Conservation (phyloP, 495 filamentous ascomycete species). For the Monascus purpureus region DNA sequence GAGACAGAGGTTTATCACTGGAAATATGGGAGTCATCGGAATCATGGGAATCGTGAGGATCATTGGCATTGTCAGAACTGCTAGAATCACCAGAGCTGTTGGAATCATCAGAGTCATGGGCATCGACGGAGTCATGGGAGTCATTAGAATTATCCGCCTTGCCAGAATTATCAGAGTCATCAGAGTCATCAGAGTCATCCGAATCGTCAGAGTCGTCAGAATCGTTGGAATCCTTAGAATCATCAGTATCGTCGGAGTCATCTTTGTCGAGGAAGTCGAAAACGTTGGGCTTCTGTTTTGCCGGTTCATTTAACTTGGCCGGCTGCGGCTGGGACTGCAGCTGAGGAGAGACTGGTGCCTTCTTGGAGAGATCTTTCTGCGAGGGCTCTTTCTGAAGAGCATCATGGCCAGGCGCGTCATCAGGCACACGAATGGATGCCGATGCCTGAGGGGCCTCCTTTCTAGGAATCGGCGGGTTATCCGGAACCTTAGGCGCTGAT, state of each 20-base stretch:
- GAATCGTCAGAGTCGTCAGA: slow-evolving; percentile 9
- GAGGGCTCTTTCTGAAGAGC: not conserved
- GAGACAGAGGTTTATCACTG: not conserved
- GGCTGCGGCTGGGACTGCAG: slow-evolving; percentile 2
- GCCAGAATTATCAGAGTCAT: slow-evolving; percentile 4
- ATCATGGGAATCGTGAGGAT: slow-evolving; percentile 2
- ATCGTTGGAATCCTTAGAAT: slow-evolving; percentile 10
- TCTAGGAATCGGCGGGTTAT: no score
- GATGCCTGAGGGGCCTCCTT: no score
- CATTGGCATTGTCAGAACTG: slow-evolving; percentile 2
- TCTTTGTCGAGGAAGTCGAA: slow-evolving; percentile 28
- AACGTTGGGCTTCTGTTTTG: slow-evolving; percentile 21
- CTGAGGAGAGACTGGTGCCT: slow-evolving; percentile 6
- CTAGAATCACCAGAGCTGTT: slow-evolving; percentile 7
- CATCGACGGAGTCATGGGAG: slow-evolving; percentile 7
- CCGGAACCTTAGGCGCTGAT: no score
- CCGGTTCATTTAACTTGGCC: slow-evolving; percentile 7
- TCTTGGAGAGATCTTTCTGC: not conserved
- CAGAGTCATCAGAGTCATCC: slow-evolving; percentile 2
- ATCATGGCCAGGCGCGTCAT: no score
- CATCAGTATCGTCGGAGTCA: slow-evolving; percentile 9
- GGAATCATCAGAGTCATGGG: slow-evolving; percentile 9
- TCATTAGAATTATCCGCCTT: no score
- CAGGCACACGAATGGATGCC: no score
- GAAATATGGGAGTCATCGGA: not conserved